Base-by-base conservation (phyloP, 345 rosid genomes). In the Eucalyptus leucophloia region DNA sequence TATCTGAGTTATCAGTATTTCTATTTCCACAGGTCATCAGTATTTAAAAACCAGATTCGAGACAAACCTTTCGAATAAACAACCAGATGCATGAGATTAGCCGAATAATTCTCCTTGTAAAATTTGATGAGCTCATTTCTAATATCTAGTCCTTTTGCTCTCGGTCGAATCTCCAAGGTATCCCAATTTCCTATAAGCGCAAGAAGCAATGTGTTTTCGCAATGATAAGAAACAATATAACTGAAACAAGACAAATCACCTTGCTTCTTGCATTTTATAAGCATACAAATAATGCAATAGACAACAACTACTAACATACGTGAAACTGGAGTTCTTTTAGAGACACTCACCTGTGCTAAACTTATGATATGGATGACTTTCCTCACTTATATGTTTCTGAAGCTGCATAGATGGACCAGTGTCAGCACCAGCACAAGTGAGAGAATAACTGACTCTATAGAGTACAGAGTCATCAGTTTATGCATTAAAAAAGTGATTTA, bases 31-130 rank as follows among this genome's bases (percentile, higher is more conserved):
- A 69, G 17, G 7, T 17, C 42, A 17, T 86, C 15, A 87, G 88
- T 44, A 62, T 87, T 19, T 86, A 86, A 34, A 16, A 13, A 86
- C 87, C 13, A 49, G 30, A 87, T 77, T 58, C 21, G 0, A 50
- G 60, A 90, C 94, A 65, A 90, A 96, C 99, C 99, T 93, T 96
- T 97, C 88, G 95, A 92, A 90, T 97, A 98, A 54, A 97, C 93
- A 90, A 95, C 98, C 81, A 98, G 94, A 92, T 95, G 95, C 99
- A 98, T 98, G 77, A 95, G 95, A 93, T 95, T 98, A 89, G 99
- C 95, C 23, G 99, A 98, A 94, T 98, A 98, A 83, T 97, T 89
- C 88, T 96, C 97, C 51, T 95, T 91, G 87, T 98, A 98, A 91
- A 98, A 95, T 86, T 95, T 95, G 54, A 98, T 93, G 88, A 98